phyloP scores from a whole-genome alignment of 441 rosid species.

The Populus hybrid region DNA sequence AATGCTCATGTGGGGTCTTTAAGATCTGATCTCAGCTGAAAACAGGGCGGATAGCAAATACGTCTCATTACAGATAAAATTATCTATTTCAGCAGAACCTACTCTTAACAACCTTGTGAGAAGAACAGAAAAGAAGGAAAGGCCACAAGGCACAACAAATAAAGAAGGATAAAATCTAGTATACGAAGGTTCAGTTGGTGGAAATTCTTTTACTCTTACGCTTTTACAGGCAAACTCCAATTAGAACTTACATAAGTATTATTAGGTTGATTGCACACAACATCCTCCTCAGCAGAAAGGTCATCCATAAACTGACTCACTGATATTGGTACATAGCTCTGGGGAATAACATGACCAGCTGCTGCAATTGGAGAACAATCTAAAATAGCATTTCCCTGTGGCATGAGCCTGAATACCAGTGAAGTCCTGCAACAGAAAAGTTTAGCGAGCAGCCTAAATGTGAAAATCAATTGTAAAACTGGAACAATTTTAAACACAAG shows the following conservation, averaged over 20 bases:
- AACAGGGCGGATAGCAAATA: neutral
- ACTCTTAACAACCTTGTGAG: neutral
- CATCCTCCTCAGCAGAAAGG: constrained; percentile 91
- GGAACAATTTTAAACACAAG: constrained; percentile 6
- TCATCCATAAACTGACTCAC: constrained; percentile 98
- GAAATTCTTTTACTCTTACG: neutral
- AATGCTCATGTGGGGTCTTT: neutral
- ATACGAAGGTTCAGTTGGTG: neutral
- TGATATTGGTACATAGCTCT: constrained; percentile 84
- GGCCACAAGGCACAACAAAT: neutral
- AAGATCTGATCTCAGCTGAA: neutral
- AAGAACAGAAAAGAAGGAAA: neutral
- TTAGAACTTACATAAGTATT: constrained; percentile 54
- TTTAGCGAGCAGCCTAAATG: constrained; percentile 2
- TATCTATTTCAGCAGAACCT: neutral
- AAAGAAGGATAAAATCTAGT: neutral
- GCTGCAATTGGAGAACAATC: constrained; percentile 93
- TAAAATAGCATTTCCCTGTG: constrained; percentile 86
- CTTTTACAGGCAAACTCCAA: neutral
- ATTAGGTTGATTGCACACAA: constrained; percentile 51
- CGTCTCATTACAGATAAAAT: neutral
- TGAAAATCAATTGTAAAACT: constrained; percentile 20
- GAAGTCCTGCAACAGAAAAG: constrained; percentile 60
- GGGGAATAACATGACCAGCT: constrained; percentile 92
- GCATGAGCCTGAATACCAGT: constrained; percentile 87